Base-by-base conservation (phyloP, 306 rosid genomes). In the Begonia masoniana region DNA sequence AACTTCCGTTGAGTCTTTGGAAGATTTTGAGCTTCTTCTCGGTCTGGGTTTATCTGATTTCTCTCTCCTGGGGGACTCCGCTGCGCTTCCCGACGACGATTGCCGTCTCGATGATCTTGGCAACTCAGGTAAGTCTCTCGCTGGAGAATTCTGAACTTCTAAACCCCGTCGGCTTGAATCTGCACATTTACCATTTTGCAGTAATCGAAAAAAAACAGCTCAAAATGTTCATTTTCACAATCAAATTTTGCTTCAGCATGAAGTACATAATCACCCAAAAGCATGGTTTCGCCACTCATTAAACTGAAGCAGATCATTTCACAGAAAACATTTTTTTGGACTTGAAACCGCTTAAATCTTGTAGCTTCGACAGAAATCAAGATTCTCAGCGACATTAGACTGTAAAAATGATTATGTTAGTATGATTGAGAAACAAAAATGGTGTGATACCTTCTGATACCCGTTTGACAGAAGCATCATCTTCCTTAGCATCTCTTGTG, bases 21-120 rank as follows among this genome's bases (percentile, higher is more conserved):
- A 31, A 31, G 39, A 21, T 64, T 74, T 83, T 2, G 88, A 75
- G 36, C 83, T n/a, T 19, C 55, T 43, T 24, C 70, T 79, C 47
- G 72, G 73, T 58, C 56, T 86, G 11, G 82, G 53, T 55, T 67
- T 92, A 35, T 86, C 88, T 56, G 79, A 48, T 45, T 70, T 83
- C 43, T 72, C 96, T 43, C 62, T 79, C 11, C 41, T 66, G 4
- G 85, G 94, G 2, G 82, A 73, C 21, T 65, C 57, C 48, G 12
- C 51, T 52, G 14, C 13, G 26, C 19, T 79, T 49, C 55, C 58
- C 17, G 65, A 41, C 4, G 65, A 59, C 7, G 71, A 55, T 31
- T 73, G 88, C 4, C 66, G 56, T 61, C 75, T 69, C 0, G 83
- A 76, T 16, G 83, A 45, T 62, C 59, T 83, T 0, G 85, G 79